Evolutionary conservation across 352 stramenopile genomes (phyloP).

Genomic region (Thraustochytrium striatum): DNA sequence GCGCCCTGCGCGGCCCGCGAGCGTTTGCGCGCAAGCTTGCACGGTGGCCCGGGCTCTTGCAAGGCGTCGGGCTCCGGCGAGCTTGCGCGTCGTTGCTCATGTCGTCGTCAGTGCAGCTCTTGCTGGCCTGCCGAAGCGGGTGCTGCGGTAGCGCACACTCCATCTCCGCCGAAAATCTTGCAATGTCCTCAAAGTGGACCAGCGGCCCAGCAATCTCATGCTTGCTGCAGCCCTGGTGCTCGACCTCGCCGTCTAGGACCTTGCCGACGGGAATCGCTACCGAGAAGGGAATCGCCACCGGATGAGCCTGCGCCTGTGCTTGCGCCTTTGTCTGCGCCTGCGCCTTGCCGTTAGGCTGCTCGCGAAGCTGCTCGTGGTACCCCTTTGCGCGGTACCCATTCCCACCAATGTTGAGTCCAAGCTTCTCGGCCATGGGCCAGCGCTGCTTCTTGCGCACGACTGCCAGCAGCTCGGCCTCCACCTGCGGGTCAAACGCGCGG

Average conservation of each 20-base stretch:
- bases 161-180: no score
- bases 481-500: constrained; percentile 25
- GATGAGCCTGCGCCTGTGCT: not conserved
- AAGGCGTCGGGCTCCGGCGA: not conserved
- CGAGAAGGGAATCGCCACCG: not conserved
- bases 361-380: constrained; percentile 3
- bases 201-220: no score
- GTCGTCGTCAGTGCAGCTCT: not conserved
- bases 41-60: not conserved
- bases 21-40: not conserved
- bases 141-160: no score
- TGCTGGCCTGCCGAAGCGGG: not conserved
- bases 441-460: constrained; percentile 42
- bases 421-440: constrained; percentile 40
- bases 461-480: constrained; percentile 25
- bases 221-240: not conserved
- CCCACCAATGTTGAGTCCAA: constrained; percentile 30
- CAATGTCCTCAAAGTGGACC: no score
- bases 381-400: constrained; percentile 46
- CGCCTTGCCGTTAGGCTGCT: no score
- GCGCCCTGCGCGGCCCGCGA: not conserved
- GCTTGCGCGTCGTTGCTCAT: not conserved
- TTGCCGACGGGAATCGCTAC: no score
- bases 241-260: not conserved
- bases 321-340: no score